Base-by-base conservation (phyloP, 495 filamentous ascomycete species). In the Aspergillus funiculosus region DNA sequence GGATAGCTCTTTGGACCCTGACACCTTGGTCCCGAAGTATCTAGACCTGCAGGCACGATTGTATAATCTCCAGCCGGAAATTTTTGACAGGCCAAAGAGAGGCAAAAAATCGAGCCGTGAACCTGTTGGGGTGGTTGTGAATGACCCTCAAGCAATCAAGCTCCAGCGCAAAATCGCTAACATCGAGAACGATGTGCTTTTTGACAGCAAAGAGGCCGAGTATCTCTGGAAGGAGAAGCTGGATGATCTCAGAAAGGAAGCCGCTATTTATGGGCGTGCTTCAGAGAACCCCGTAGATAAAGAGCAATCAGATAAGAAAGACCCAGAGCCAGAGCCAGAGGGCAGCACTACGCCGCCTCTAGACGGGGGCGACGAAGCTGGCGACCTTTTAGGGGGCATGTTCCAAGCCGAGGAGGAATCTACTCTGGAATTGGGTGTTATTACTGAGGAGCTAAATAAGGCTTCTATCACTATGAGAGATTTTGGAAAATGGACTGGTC, bases 151-250 rank as follows among this genome's bases (percentile, higher is more conserved):
- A 50, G 67, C 80, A 29, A 72, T 71, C 10, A 85, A 80, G 41
- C 46, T 94, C 2, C 73, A 81, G 25, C 72, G 78, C 9, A 91
- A 88, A 58, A 69, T 95, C 14, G 75, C 80, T 7, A 77, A 76
- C 30, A 85, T 96, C 24, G 85, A 89, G 52, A 81, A 81, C 8
- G 92, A 98, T 57, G 74, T 92, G 1, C 67, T 98, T 6, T 94
- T 96, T 57, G 90, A 98, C 57, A 75, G 78, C 40, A 71, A 76
- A 36, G 72, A 85, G 46, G 90, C 89, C 1, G 81, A 94, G 32
- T 72, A 75, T 21, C 61, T 79, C 48, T 98, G 92, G 92, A 73
- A 69, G 41, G 62, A 70, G 1, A 79, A 79, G 53, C 75, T 77
- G 10, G 79, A 83, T 28, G 72, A 76, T n/a, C 64, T 95, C 10